These are phyloP conservation scores for Ophiosphaerella korrae DNA, from an alignment of 2,329 filamentous ascomycete species.

Conservation along the genomic window DNA sequence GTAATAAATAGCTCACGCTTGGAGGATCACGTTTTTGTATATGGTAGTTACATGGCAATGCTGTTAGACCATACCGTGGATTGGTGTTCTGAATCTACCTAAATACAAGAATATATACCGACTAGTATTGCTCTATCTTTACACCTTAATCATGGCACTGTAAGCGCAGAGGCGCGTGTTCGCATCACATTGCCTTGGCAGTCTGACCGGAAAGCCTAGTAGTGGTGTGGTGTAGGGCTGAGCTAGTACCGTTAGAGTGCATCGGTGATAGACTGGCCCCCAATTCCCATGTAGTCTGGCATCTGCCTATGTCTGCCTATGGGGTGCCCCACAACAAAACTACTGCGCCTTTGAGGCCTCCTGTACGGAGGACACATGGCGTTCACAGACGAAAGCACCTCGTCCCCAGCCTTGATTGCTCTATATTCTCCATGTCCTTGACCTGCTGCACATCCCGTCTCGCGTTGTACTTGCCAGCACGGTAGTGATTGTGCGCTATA, in stretches of 20 bases:
- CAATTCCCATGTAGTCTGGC: no score
- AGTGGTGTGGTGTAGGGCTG: neutral
- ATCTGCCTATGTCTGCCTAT: no score
- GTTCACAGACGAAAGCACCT: no score
- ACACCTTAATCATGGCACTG: neutral
- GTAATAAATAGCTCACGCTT: slow-evolving; percentile 42
- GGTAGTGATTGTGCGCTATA: neutral
- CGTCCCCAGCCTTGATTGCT: neutral
- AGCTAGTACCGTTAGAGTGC: no score
- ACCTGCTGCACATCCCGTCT: no score
- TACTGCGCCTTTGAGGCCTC: neutral
- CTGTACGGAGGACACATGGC: no score
- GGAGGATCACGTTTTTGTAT: slow-evolving; percentile 7
- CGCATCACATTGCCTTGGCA: neutral
- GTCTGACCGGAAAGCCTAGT: neutral
- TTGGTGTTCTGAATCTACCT: neutral
- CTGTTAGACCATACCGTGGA: neutral
- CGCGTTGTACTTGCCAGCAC: no score
- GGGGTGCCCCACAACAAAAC: neutral
- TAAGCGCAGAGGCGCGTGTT: slow-evolving; percentile 1
- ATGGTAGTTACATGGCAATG: neutral
- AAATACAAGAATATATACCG: neutral
- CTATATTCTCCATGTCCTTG: neutral
- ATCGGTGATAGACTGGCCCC: no score
- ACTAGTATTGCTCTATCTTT: neutral